Base-by-base conservation (phyloP, 2,329 filamentous ascomycete species). In the Arthrinium puccinioides region DNA sequence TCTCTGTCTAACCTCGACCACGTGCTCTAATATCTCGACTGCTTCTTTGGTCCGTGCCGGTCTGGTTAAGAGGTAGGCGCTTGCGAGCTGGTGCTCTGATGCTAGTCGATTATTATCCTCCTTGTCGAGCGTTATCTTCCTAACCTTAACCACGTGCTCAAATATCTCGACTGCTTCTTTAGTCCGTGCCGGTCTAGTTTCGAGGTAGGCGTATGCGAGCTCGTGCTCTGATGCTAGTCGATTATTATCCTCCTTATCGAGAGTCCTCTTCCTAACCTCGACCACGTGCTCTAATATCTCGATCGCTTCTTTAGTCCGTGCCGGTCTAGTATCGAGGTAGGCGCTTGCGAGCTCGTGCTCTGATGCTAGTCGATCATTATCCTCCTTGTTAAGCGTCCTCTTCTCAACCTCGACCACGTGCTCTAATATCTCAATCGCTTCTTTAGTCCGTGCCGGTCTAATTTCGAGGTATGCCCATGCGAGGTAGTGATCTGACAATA, bases 211-310 rank as follows among this genome's bases (percentile, higher is more conserved):
- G 15, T 18, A 9, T 11, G 26, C 26, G 10, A 30, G 20, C 11
- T 11, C 21, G 18, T 23, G 20, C 14, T 34, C 20, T 4, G 27
- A 27, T 15, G 2, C 9, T 9, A 41, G 9, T 21, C 37, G 23
- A 21, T 14, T 6, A 6, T 13, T 18, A n/a, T 28, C 15, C 8
- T 14, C 18, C 20, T 36, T 16, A 6, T 30, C 29, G 14, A 15
- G 11, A 10, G 3, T 42, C 20, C 2, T 10, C 25, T 14, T 5
- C 28, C n/a, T 0, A 4, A 46, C 18, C 9, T 18, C 23, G 9
- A 52, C 49, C 13, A 52, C 45, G 29, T 51, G 41, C 36, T 52
- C 44, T 1, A 53, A 39, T 10, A 55, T 31, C 30, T 42, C n/a
- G 4, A 51, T 42, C 4, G 53, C 52, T 13, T 52, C 37, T 26